phyloP scores from a whole-genome alignment of 2,329 filamentous ascomycete genomes.

The Pseudocercospora fijiensis region DNA sequence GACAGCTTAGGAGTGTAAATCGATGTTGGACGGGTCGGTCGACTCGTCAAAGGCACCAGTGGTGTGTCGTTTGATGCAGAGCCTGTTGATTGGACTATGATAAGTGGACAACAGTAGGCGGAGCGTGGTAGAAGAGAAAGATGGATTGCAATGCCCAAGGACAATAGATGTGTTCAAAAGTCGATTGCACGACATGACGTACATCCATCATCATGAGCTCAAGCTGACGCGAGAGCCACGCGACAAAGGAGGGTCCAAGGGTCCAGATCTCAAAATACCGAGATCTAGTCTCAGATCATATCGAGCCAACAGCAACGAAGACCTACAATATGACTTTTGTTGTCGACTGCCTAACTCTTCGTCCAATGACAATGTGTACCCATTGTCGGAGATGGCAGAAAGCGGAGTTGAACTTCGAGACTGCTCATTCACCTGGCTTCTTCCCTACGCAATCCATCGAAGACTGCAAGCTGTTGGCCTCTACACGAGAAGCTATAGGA shows the following conservation, averaged over 20 bases:
- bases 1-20: not conserved
- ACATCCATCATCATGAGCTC: not conserved
- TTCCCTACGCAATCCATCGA: too few relatives aligned
- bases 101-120: too few relatives aligned
- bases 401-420: too few relatives aligned
- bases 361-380: too few relatives aligned
- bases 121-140: not conserved
- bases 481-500: too few relatives aligned
- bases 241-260: not conserved
- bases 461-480: too few relatives aligned
- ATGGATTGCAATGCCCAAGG: not conserved
- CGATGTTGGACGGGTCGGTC: not conserved
- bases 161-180: not conserved
- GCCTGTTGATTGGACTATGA: not conserved
- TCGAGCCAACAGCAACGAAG: not conserved
- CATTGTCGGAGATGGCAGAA: too few relatives aligned
- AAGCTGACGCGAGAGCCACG: not conserved
- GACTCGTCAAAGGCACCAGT: not conserved
- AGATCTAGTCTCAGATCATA: not conserved
- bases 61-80: not conserved
- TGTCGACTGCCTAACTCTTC: too few relatives aligned
- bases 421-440: too few relatives aligned
- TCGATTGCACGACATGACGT: conserved; percentile 4
- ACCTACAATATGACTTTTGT: too few relatives aligned
- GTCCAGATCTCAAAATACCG: not conserved